Base-by-base conservation (phyloP, 2,329 filamentous ascomycete genomes). In the Chrysoporthe deuterocubensis region DNA sequence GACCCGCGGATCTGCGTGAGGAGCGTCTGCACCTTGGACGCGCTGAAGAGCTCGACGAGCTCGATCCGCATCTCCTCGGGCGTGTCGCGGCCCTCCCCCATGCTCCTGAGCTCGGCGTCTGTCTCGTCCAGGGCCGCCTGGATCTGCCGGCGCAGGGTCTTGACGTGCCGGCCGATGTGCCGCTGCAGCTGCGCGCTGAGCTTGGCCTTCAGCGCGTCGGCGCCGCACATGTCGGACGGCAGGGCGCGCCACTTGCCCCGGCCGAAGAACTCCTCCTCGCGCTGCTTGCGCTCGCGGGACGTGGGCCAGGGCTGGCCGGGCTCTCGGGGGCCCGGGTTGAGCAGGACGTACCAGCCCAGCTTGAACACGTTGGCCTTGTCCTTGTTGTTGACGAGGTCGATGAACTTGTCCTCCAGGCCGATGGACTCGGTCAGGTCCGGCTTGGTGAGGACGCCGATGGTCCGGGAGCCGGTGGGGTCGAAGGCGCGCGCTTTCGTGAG, bases 51-150 rank as follows among this genome's bases (percentile, higher is more conserved):
- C 71, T 85, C 83, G 57, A 83, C 83, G 72, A 85, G 83, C 73
- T 85, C 82, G 68, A 84, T 79, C 16, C 83, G 79, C 83, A 85
- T 85, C 76, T 85, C 84, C 69, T 83, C 81, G 1, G 84, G 79
- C 0, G 83, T 85, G 71, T 85, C 83, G 67, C 83, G 84, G 67
- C 82, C 83, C 1, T 79, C 77, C 8, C 83, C 83, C 75, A 85
- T 83, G 18, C 80, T 80, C 73, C 81, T 83, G 58, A 85, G 82
- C 72, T 85, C 82, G 2, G 76, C 71, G 16, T 85, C 83, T 69
- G 83, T 85, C 40, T 80, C 78, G 62, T 84, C 81, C 11, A 85
- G 77, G 0, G 83, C 80, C 64, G 81, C 79, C 65, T 85, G 83
- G 64, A 85, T 84, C 76, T 85, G 83, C 37, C 80, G 79, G 13